Evolutionary conservation across 306 rosid species (phyloP).

Genomic region (Abrus precatorius): DNA sequence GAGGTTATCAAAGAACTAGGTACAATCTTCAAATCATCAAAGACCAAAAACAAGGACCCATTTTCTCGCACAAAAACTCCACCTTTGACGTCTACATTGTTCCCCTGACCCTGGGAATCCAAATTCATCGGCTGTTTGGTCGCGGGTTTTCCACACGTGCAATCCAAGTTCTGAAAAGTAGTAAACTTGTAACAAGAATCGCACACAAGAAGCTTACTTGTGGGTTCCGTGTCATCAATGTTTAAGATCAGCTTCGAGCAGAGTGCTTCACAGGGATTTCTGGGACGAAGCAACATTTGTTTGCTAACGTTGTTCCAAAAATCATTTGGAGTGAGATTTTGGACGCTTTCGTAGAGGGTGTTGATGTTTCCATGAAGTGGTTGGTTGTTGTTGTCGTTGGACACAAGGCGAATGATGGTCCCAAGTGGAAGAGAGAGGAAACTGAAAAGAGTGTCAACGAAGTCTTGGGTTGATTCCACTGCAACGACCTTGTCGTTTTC

Average conservation of each 20-base stretch:
- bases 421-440: constrained; percentile 47
- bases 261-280: constrained; percentile 31
- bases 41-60: constrained; percentile 41
- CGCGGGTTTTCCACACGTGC: constrained; percentile 30
- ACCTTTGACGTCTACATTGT: background rate
- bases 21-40: constrained; percentile 48
- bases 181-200: constrained; percentile 30
- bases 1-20: constrained; percentile 42
- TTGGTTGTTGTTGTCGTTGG: background rate
- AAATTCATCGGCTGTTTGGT: background rate
- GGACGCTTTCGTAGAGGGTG: constrained; percentile 37
- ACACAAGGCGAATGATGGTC: constrained; percentile 41
- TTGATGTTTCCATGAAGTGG: constrained; percentile 19
- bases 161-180: background rate
- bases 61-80: constrained; percentile 46
- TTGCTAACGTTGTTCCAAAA: constrained; percentile 34
- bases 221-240: constrained; percentile 13
- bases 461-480: constrained; percentile 35
- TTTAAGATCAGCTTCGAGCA: constrained; percentile 33
- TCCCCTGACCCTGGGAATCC: background rate
- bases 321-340: constrained; percentile 20
- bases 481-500: constrained; percentile 34
- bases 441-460: constrained; percentile 49
- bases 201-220: constrained; percentile 10
- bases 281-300: constrained; percentile 40